These are phyloP conservation scores for Sporodiniella umbellata DNA, from an alignment of 371 early-diverging fungal species.

Conservation along the genomic window DNA sequence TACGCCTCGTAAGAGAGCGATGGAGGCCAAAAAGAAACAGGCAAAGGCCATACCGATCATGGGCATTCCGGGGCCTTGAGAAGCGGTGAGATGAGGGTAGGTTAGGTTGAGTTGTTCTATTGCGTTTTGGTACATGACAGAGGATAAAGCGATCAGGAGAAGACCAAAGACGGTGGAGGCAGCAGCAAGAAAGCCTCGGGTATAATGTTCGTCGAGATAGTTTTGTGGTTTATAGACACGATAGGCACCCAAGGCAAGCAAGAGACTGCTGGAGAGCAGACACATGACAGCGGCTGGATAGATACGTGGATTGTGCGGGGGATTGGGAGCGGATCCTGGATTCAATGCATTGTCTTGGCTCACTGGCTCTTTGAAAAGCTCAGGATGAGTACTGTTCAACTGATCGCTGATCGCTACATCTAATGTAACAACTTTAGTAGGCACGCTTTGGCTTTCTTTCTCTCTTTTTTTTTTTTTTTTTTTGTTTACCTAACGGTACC, in stretches of 20 bases:
- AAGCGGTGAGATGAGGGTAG: slow-evolving; percentile 38
- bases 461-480: neutral
- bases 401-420: slow-evolving; percentile 24
- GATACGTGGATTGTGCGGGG: slow-evolving; percentile 41
- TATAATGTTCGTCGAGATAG: slow-evolving; percentile 33
- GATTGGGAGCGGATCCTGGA: slow-evolving; percentile 31
- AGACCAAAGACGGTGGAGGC: slow-evolving; percentile 28
- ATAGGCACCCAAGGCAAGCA: slow-evolving; percentile 16
- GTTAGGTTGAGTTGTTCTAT: slow-evolving; percentile 23
- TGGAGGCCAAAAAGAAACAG: slow-evolving; percentile 22
- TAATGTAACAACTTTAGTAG: neutral
- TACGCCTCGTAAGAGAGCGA: slow-evolving; percentile 28
- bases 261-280: slow-evolving; percentile 24
- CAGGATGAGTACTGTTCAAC: slow-evolving; percentile 34
- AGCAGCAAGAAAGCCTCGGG: slow-evolving; percentile 39
- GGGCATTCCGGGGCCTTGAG: slow-evolving; percentile 28
- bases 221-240: slow-evolving; percentile 11
- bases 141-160: slow-evolving; percentile 24
- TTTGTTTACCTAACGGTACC: slow-evolving; percentile 38
- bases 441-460: neutral
- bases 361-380: slow-evolving; percentile 23
- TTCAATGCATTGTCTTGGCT: slow-evolving; percentile 26
- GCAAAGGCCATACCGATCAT: slow-evolving; percentile 40
- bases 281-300: slow-evolving; percentile 35
- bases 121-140: slow-evolving; percentile 37